Percentiles rank a stretch among this genome's conserved stretches.
phyloP scores from a whole-genome alignment of 129 eudicot species.

The Flaveria robusta region DNA sequence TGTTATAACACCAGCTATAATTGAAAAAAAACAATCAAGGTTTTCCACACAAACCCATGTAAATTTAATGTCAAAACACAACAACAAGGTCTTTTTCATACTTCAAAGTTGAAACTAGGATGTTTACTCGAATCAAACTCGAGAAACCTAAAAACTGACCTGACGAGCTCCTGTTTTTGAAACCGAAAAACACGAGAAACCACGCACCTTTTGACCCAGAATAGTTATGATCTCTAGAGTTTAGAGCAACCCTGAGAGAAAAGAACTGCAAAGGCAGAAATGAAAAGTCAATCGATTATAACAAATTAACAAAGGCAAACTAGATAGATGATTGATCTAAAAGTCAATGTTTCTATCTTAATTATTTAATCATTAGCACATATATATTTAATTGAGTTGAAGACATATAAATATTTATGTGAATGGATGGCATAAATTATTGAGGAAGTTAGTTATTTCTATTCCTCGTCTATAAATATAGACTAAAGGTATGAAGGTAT shows the following conservation, averaged over 20 bases:
- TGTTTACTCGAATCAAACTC: no score
- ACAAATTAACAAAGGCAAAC: neutral
- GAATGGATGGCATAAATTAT: neutral
- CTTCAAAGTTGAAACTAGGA: no score
- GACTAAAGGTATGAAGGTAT: no score
- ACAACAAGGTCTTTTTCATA: no score
- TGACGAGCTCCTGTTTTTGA: no score
- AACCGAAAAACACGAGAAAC: neutral
- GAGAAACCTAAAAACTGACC: no score
- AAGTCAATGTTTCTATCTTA: neutral
- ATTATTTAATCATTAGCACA: neutral
- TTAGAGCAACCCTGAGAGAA: neutral
- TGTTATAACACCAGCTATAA: no score
- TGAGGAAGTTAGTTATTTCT: neutral
- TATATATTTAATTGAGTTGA: neutral
- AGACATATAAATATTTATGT: neutral
- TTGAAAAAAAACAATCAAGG: no score
- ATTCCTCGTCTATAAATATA: no score
- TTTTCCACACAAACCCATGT: no score
- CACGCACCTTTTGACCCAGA: neutral
- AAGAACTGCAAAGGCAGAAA: neutral
- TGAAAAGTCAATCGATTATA: neutral
- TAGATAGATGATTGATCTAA: neutral
- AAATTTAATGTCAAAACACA: no score
- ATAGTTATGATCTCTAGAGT: neutral